Base-by-base conservation (phyloP, 169 alveolate species). In the Plasmodium yoelii region DNA sequence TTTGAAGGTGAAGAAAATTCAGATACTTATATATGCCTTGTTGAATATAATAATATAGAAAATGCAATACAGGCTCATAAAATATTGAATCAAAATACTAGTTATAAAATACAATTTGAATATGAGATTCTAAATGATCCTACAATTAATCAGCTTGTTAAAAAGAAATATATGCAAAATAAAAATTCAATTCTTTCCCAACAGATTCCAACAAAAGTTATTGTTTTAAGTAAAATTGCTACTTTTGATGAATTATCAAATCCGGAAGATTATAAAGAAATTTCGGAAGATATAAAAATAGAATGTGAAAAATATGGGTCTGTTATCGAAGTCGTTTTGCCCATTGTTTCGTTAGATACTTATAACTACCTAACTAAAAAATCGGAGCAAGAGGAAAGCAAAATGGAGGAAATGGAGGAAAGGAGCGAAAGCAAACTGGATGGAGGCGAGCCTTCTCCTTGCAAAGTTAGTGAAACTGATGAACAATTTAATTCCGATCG, bases 231-330 rank as follows among this genome's bases (percentile, higher is more conserved):
- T 60, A 94, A 92, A 74, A 92, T 94, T 34, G 94, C 94, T 19
- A 92, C 96, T 0, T 92, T 93, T 1, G 95, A 94, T n/a, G 97
- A 95, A 51, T 93, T 95, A 0, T 64, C 88, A 0, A 96, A 95
- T 65, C 92, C 90, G 24, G 88, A 67, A n/a, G 97, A 95, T 67
- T 95, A 95, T 70, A 88, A 93, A 42, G 97, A 95, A 13, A 95
- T 95, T 12, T 67, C 93, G 0, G 96, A 93, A 73, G 97, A 95
- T 80, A 92, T 95, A 42, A 87, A 93, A 26, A 84, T 92, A 55
- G 96, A 95, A 64, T 95, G 96, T 55, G 93, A 91, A 19, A 88
- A 73, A 34, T 94, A 90, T 51, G 97, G 97, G 6, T 74, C 94
- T n/a, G 95, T 94, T 10, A 57, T 94, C 34, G 93, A 92, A 71